phyloP scores from a whole-genome alignment of 108 stramenopile species.

The Chaetoceros muelleri region DNA sequence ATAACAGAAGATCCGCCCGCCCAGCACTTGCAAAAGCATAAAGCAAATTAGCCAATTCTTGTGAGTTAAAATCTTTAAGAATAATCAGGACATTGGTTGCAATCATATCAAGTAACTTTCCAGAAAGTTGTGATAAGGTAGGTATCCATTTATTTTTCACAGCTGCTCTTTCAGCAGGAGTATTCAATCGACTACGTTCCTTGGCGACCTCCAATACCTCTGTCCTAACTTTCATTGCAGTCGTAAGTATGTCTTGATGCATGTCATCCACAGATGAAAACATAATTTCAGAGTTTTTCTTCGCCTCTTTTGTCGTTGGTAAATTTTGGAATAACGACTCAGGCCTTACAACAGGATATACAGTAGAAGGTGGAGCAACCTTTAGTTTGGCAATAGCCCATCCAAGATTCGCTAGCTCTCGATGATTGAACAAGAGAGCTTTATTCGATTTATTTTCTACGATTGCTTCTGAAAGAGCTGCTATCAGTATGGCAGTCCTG shows the following conservation, averaged over 20 bases:
- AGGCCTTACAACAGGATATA: constrained; percentile 30
- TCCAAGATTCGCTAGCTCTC: constrained; percentile 64
- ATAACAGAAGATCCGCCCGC: constrained; percentile 33
- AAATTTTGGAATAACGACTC: constrained; percentile 1
- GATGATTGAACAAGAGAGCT: constrained; percentile 28
- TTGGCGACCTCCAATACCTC: constrained; percentile 30
- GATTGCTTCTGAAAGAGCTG: constrained; percentile 53
- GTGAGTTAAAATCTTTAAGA: constrained; percentile 13
- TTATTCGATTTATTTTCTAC: constrained; percentile 8
- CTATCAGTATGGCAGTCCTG: constrained; percentile 62
- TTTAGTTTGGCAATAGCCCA: constrained; percentile 77
- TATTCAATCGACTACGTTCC: constrained; percentile 7
- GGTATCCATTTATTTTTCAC: constrained; percentile 46
- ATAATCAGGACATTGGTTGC: constrained; percentile 14
- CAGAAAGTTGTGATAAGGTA: constrained; percentile 47
- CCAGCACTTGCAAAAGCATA: constrained; percentile 48
- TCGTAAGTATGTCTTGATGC: constrained; percentile 22
- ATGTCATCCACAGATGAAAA: constrained; percentile 28
- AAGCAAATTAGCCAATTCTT: constrained; percentile 58
- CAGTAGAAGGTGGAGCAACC: constrained; percentile 40
- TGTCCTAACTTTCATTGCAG: constrained; percentile 23
- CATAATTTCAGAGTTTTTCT: constrained; percentile 11
- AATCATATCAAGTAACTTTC: constrained; percentile 48
- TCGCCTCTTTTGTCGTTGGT: constrained; percentile 2
- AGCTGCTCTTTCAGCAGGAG: constrained; percentile 1